phyloP scores from a whole-genome alignment of 2,329 filamentous ascomycete genomes.

The Microcyclospora pomicola region DNA sequence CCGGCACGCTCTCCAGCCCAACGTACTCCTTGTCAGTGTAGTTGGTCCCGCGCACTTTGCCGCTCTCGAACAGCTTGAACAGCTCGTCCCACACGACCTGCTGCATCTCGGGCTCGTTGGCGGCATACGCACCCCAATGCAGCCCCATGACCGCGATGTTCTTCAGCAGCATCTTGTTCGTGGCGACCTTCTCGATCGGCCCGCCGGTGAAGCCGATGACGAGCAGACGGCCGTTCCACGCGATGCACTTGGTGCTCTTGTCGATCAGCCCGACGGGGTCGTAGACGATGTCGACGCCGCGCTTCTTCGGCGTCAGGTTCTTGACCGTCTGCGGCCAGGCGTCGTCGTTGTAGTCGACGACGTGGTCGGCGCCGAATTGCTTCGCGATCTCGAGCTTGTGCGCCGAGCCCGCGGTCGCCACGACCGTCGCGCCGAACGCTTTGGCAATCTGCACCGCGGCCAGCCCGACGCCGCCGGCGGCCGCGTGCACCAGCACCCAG shows the following conservation, averaged over 20 bases:
- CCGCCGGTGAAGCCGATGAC: constrained; percentile 83
- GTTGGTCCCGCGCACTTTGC: constrained; percentile 69
- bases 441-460: constrained; percentile 91
- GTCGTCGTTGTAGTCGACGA: constrained; percentile 58
- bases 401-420: constrained; percentile 73
- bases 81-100: constrained; percentile 69
- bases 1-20: constrained; percentile 65
- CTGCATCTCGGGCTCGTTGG: constrained; percentile 57
- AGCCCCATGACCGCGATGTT: constrained; percentile 83
- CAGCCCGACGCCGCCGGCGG: constrained; percentile 79
- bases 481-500: constrained; percentile 79
- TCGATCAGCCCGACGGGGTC: constrained; percentile 88
- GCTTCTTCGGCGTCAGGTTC: constrained; percentile 57
- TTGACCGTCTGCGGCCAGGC: constrained; percentile 57
- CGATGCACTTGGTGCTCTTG: constrained; percentile 74
- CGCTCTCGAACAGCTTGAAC: constrained; percentile 59
- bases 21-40: constrained; percentile 72
- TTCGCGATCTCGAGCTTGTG: constrained; percentile 69
- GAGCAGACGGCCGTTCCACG: constrained; percentile 81
- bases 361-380: constrained; percentile 72
- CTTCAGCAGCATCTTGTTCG: constrained; percentile 87
- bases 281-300: constrained; percentile 82
- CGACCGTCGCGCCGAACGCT: constrained; percentile 79
- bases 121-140: constrained; percentile 79
- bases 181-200: constrained; percentile 76